phyloP scores from a whole-genome alignment of 441 rosid genomes.

The Euphorbia schlechtendalii region DNA sequence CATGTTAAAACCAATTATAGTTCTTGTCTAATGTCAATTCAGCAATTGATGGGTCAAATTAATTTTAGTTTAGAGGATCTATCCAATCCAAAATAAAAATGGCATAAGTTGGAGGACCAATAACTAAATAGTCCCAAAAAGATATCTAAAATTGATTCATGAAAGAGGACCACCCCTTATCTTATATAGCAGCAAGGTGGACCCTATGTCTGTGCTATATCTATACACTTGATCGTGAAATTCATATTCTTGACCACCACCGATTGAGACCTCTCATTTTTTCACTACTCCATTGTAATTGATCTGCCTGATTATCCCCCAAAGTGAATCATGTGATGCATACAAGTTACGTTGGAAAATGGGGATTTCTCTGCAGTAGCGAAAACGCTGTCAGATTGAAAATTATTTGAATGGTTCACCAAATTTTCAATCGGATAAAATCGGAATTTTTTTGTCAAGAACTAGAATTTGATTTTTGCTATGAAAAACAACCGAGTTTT shows the following conservation, averaged over 20 bases:
- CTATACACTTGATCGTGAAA: background rate
- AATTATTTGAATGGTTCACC: no score
- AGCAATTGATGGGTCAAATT: background rate
- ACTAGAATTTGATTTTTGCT: no score
- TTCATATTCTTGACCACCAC: constrained; percentile 3
- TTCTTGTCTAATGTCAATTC: background rate
- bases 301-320: no score
- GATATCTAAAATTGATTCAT: constrained; percentile 2
- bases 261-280: background rate
- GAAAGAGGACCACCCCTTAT: constrained; percentile 7
- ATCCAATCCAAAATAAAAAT: constrained; percentile 5
- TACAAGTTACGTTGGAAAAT: no score
- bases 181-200: constrained; percentile 7
- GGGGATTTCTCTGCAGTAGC: no score
- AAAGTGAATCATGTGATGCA: no score
- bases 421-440: no score
- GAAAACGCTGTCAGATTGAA: no score
- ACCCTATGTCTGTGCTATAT: constrained; percentile 11
- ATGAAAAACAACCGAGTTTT: no score
- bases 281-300: background rate
- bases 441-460: no score
- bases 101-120: background rate
- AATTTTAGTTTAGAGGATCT: background rate
- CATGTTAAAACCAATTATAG: background rate
- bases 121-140: background rate